Evolutionary conservation across 441 rosid genomes (phyloP), one percentile per base, ranked within the genome.

Genomic region (Syzygium syzygioides): DNA sequence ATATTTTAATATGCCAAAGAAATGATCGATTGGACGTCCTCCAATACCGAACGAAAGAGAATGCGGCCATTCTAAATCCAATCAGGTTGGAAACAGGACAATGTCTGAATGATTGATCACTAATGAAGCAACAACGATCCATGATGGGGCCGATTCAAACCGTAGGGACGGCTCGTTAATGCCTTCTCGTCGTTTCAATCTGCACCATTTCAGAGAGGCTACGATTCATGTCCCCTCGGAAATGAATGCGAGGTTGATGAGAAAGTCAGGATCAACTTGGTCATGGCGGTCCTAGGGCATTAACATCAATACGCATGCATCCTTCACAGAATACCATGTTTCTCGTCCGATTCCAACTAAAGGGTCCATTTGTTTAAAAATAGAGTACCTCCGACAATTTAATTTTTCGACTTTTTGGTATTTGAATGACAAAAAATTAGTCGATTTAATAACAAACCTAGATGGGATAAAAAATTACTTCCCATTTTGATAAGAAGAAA

Each of bases 1-100:
- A n/a, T n/a, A n/a, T n/a, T n/a, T n/a, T n/a, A n/a, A 5, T 4
- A 41, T 23, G 23, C 1, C 10, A 2, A 17, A 2, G 1, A 64
- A 64, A 64, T 7, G 23, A 64, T 64, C 4, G 23, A 64, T n/a
- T 0, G 41, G 20, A 64, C 20, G 76, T 64, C 76, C 76, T 64
- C 20, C 76, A 2, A 64, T 32, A 2, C 32, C 11, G 41, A 64
- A 19, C 76, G 32, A 64, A 64, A 15, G 76, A 30, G 41, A 30
- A 64, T 30, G 4, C 37, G 76, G 23, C 76, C 13, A 15, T 15
- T 64, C 76, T 19, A 8, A 7, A 2, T 30, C 11, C 18, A 30
- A 15, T 64, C 76, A 30, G 12, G 23, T 64, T 64, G 18, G 41
- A 64, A 64, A 64, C 76, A 64, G 9, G 76, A 30, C 41, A 30